Conservation (phyloP, 768 basidiomycete species). For the Tylopilus intermedius region DNA sequence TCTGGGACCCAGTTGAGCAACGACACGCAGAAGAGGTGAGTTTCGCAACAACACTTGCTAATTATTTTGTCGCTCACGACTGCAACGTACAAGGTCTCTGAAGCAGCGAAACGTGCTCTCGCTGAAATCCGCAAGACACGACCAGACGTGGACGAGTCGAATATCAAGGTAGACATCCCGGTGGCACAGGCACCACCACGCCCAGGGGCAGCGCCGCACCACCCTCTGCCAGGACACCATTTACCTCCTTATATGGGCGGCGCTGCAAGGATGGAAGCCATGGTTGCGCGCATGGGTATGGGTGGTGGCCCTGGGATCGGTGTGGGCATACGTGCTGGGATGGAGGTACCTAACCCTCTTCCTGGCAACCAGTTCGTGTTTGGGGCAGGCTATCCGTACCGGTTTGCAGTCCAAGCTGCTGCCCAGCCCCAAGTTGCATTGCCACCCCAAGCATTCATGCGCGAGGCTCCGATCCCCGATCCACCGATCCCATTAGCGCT, state of each 20-base stretch:
- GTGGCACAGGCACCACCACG: conserved; percentile 5
- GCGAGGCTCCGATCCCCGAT: not conserved
- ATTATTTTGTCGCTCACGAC: not conserved
- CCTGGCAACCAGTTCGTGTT: conserved; percentile 10
- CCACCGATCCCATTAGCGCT: not conserved
- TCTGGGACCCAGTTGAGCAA: conserved; percentile 67
- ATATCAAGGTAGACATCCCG: conserved; percentile 64
- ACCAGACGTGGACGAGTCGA: conserved; percentile 58
- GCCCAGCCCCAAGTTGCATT: not conserved
- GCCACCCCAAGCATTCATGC: not conserved
- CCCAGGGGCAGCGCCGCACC: not conserved
- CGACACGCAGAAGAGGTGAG: conserved; percentile 64
- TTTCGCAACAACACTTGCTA: not conserved
- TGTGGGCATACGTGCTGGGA: conserved; percentile 2
- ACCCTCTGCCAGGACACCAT: not conserved
- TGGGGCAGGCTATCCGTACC: conserved; percentile 14
- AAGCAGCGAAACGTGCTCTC: conserved; percentile 61
- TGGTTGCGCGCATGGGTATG: not conserved
- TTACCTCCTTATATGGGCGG: not conserved
- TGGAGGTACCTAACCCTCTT: not conserved
- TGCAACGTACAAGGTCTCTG: conserved; percentile 65
- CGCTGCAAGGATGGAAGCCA: not conserved
- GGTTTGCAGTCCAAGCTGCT: conserved; percentile 2
- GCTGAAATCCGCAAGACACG: conserved; percentile 54
- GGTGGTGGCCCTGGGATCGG: not conserved